Percentiles rank a stretch among this genome's conserved stretches.
phyloP scores from a whole-genome alignment of 1,284 basidiomycete genomes.

The Malassezia psittaci region DNA sequence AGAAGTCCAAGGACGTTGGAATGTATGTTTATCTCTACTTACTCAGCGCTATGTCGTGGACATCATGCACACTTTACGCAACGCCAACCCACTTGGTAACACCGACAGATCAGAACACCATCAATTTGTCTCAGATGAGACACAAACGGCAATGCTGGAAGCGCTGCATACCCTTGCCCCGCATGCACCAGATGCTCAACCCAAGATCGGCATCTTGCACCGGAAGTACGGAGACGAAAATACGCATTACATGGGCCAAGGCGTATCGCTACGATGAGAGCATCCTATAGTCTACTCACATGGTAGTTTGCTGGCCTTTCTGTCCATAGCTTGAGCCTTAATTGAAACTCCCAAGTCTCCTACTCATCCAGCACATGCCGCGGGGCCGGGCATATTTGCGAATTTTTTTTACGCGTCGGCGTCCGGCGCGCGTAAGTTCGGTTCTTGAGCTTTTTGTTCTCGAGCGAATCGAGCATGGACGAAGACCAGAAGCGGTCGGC shows the following conservation, averaged over 20 bases:
- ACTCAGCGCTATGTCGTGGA: constrained; percentile 5
- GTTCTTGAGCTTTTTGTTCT: neutral
- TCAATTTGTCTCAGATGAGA: neutral
- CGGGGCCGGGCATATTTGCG: constrained; percentile 4
- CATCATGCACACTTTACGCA: neutral
- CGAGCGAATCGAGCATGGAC: constrained; percentile 13
- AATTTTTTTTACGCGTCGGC: constrained; percentile 14
- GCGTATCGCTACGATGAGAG: constrained; percentile 13
- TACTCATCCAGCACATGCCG: no score
- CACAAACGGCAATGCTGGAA: neutral
- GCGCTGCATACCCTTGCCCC: constrained; percentile 14
- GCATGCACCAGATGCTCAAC: constrained; percentile 12
- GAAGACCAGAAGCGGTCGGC: constrained; percentile 40
- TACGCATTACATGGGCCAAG: constrained; percentile 17
- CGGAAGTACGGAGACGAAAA: constrained; percentile 13
- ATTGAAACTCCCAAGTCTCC: no score
- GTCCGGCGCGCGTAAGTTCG: constrained; percentile 1
- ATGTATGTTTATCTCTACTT: constrained; percentile 4
- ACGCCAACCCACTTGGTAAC: neutral
- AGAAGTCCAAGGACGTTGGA: constrained; percentile 16
- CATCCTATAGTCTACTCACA: no score
- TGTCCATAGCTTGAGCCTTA: neutral
- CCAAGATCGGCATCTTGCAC: constrained; percentile 12
- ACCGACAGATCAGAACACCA: neutral
- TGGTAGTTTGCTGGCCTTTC: no score